phyloP scores from a whole-genome alignment of 805 yeast species.

The Metschnikowia dekortorum region DNA sequence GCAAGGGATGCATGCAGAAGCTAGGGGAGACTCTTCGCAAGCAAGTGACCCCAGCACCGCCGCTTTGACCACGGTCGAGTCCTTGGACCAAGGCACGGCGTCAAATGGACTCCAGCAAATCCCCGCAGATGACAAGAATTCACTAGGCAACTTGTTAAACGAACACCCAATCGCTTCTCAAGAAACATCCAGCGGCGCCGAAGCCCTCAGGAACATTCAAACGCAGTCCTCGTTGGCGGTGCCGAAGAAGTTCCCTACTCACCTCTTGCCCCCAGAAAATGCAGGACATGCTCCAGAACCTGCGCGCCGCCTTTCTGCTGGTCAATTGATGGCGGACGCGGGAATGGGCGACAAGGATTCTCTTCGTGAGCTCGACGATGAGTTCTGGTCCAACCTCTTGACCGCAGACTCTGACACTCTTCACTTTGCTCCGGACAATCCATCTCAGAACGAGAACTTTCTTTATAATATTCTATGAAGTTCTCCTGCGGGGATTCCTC shows the following conservation, averaged over 20 bases:
- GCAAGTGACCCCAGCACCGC: background rate
- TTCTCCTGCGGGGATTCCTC: background rate
- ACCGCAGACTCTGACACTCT: constrained; percentile 31
- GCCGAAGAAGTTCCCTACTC: background rate
- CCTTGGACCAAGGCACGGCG: background rate
- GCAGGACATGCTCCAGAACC: background rate
- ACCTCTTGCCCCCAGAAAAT: background rate
- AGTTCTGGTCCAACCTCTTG: constrained; percentile 63
- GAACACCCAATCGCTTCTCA: background rate
- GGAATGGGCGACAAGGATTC: constrained; percentile 26
- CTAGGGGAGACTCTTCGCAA: background rate
- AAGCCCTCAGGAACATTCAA: constrained; percentile 1
- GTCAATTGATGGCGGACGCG: constrained; percentile 2
- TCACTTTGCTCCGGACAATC: constrained; percentile 26
- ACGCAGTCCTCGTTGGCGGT: background rate
- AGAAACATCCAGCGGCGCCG: background rate
- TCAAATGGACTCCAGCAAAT: background rate
- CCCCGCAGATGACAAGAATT: background rate
- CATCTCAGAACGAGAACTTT: constrained; percentile 11
- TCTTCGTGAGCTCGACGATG: constrained; percentile 57
- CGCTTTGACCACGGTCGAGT: background rate
- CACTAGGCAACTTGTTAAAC: background rate
- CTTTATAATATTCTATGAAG: constrained; percentile 8
- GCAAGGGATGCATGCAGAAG: background rate
- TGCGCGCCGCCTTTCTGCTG: background rate